Conservation (phyloP, 192 early-diverging fungal genomes). For the Gigaspora rosea region DNA sequence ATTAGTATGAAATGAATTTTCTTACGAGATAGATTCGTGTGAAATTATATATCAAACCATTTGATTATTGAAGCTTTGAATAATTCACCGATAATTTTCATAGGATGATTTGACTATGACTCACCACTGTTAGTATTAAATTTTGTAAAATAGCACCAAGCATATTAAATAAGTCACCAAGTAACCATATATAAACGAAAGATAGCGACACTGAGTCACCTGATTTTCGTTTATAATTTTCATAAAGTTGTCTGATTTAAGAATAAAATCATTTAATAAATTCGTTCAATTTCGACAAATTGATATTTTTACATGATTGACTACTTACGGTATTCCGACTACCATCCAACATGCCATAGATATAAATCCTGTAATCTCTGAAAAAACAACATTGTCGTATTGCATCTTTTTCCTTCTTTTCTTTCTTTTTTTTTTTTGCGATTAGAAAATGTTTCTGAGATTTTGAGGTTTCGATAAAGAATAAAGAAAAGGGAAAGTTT, state of each 20-base stretch:
- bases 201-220: conserved; percentile 73
- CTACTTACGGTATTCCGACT: conserved; percentile 76
- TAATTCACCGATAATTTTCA: too few species aligned
- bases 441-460: too few species aligned
- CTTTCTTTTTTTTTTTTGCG: too few species aligned
- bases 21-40: too few species aligned
- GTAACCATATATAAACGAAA: conserved; percentile 75
- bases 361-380: conserved; percentile 61
- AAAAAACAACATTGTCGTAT: conserved; percentile 26
- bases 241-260: conserved; percentile 64
- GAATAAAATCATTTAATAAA: not conserved
- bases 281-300: not conserved
- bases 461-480: too few species aligned
- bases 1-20: too few species aligned
- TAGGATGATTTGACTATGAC: too few species aligned
- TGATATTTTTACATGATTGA: not conserved
- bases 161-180: not conserved
- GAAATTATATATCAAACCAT: too few species aligned
- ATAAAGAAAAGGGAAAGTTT: too few species aligned
- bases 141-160: not conserved
- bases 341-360: conserved; percentile 79
- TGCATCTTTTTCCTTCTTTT: too few species aligned
- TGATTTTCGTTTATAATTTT: conserved; percentile 76
- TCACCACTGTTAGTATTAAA: not conserved
- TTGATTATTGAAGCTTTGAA: too few species aligned